Base-by-base conservation (phyloP, 2,329 filamentous ascomycete species). In the Xylariomycetidae sp. region DNA sequence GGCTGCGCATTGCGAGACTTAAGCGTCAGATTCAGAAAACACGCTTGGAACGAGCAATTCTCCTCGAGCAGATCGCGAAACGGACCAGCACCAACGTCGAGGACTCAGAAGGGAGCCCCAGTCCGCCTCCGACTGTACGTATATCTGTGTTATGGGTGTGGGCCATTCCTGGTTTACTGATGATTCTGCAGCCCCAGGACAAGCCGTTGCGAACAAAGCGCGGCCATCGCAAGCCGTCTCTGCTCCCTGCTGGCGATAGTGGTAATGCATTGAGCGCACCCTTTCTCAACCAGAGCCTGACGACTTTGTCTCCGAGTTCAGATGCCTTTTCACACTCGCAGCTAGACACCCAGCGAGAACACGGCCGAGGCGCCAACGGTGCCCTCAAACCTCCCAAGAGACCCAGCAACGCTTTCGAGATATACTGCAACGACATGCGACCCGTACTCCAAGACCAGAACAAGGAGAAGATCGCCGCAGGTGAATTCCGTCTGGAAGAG, bases 11-110 rank as follows among this genome's bases (percentile, higher is more conserved):
- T 43, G 70, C 75, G 25, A 82, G 89, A 29, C 76, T 94, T 41
- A 81, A 85, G 59, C 80, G 89, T 44, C 84, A 86, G 52, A 82
- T 95, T 47, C 83, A 93, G 59, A 95, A 96, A 65, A 78, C 93
- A 71, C 82, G 92, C 31, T 74, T 96, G 16, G 85, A 93, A 65
- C 76, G 87, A 42, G 84, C 85, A 17, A 82, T 85, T 47, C 65
- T 85, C 29, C 70, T 84, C 20, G 79, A 85, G 53, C 79, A 87
- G 55, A 70, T 92, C 25, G 72, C 79, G 14, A 81, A 81, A 50
- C 76, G 85, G 47, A 87, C 83, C 13, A 83, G 81, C 58, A 71
- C 77, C 46, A 82, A 82, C 46, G 79, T 84, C 29, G 79, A 85
- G 56, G 82, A 89, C 56, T 86, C 82, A 8, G 84, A 89, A 49